Evolutionary conservation across 148 eudicot species (phyloP), one percentile per base, ranked within the genome.

Genomic region (Rhododendron ferrugineum): DNA sequence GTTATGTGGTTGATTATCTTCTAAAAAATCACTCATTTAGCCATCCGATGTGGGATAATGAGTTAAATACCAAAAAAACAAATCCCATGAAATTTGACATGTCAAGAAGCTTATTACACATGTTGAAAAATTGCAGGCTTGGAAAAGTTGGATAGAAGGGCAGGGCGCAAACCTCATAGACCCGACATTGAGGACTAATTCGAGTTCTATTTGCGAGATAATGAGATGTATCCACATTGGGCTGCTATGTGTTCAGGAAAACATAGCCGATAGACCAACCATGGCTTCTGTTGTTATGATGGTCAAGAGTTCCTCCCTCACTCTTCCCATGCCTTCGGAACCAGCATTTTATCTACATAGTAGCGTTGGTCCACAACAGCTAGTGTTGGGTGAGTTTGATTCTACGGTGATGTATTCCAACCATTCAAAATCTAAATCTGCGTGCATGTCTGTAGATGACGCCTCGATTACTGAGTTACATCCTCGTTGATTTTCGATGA

Each of bases 111-210:
- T 54, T 54, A 54, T 54, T 54, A 54, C 60, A 15, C 22, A 54
- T 54, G 60, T 54, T 16, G 56, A 13, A 42, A 11, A 49, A 28
- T 36, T n/a, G 46, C 80, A 92, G 93, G 91, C 91, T 10, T 90
- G 91, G 92, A 82, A 90, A 76, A 30, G 85, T 37, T 90, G 90
- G 91, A 85, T 18, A 8, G 85, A 86, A 75, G 86, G 64, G 28
- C 58, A 10, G 20, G 70, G 42, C 9, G 60, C 44, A 42, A 74
- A 89, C 18, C 26, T 88, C 20, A 73, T 92, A 32, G 92, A 92
- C 80, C 66, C 73, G 23, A 36, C 36, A 78, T 30, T 90, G 58
- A 64, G 42, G 23, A 34, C 52, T 26, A 74, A 82, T 32, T 81
- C 88, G 2, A 14, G 34, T 47, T 50, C 22, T 16, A 2, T 32